These are phyloP conservation scores for Rhizopus stolonifer DNA, from an alignment of 371 early-diverging fungal species.

Conservation along the genomic window DNA sequence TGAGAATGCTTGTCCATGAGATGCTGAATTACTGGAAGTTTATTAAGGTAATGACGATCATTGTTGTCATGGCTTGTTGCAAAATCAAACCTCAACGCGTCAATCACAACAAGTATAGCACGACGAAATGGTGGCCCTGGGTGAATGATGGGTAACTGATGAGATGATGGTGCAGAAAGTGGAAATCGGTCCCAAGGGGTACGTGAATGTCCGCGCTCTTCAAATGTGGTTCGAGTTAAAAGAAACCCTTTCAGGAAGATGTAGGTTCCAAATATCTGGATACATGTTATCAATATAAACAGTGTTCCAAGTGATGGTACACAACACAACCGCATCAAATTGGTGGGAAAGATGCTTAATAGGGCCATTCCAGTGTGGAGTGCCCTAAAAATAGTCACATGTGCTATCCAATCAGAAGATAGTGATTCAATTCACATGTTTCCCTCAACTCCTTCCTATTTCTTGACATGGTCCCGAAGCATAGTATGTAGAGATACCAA, in stretches of 20 bases:
- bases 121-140: constrained; percentile 7
- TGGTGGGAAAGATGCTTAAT: too few relatives aligned
- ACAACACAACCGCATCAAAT: constrained; percentile 7
- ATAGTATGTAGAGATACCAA: too few relatives aligned
- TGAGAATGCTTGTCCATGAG: constrained; percentile 55
- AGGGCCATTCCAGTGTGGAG: too few relatives aligned
- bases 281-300: constrained; percentile 13
- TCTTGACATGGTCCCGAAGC: too few relatives aligned
- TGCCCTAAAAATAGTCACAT: too few relatives aligned
- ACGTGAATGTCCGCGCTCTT: constrained; percentile 39
- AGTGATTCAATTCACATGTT: too few relatives aligned
- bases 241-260: constrained; percentile 84
- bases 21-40: constrained; percentile 68
- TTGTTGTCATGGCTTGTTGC: constrained; percentile 25
- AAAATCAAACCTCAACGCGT: constrained; percentile 90
- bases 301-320: constrained; percentile 14
- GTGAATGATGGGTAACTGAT: neutral
- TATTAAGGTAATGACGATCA: constrained; percentile 68
- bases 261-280: constrained; percentile 53
- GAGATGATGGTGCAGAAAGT: neutral
- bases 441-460: too few relatives aligned
- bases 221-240: constrained; percentile 74
- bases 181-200: constrained; percentile 45
- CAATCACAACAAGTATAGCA: constrained; percentile 80
- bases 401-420: too few relatives aligned